Evolutionary conservation across 202 grass and related monocot genomes (phyloP).

Genomic region (Dendrocalamus latiflorus): DNA sequence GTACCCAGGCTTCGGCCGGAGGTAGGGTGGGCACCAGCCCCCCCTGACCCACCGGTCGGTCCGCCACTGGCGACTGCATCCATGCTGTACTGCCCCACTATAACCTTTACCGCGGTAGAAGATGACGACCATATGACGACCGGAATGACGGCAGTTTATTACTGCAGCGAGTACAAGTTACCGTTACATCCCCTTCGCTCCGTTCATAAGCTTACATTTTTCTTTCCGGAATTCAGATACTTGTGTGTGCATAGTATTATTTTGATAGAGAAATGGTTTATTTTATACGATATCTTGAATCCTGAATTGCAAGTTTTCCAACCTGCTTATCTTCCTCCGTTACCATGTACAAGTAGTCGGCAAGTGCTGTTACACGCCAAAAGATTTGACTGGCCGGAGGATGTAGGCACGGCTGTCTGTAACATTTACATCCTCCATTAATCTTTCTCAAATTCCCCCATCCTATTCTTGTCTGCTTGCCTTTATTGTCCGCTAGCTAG

Average conservation of each 20-base stretch:
- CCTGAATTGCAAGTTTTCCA: not conserved
- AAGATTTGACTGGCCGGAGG: not conserved
- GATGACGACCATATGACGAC: no score
- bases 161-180: not conserved
- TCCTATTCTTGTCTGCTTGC: not conserved
- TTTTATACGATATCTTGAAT: not conserved
- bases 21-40: no score
- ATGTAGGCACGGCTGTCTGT: not conserved
- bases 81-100: no score
- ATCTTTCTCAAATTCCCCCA: not conserved
- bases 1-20: no score
- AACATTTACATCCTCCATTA: not conserved
- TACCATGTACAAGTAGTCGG: no score
- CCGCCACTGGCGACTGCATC: no score
- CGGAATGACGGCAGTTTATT: no score
- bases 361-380: not conserved
- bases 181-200: not conserved
- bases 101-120: no score
- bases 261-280: not conserved
- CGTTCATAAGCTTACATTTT: not conserved
- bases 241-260: not conserved
- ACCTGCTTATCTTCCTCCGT: not conserved
- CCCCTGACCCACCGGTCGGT: no score
- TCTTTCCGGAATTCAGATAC: not conserved
- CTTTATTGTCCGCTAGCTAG: not conserved